These are phyloP conservation scores for Xylaria sp. DNA, from an alignment of 2,329 filamentous ascomycete genomes.

Conservation along the genomic window DNA sequence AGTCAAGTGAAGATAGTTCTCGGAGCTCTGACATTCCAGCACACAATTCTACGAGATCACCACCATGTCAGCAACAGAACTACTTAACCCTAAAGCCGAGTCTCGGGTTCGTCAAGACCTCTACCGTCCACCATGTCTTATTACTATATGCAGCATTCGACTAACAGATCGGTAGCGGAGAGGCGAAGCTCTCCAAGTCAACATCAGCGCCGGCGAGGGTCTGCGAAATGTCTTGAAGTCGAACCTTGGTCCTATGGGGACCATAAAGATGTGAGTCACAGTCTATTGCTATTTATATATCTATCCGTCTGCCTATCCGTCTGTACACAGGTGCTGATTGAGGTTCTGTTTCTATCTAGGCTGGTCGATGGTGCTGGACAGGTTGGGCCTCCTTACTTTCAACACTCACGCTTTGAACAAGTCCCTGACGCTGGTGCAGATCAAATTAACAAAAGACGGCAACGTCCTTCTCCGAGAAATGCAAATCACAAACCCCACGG, in stretches of 20 bases:
- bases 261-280: conserved; percentile 84
- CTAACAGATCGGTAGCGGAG: conserved; percentile 72
- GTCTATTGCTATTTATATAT: background rate
- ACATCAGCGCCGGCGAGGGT: conserved; percentile 96
- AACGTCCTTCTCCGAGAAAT: conserved; percentile 83
- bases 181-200: conserved; percentile 95
- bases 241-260: conserved; percentile 92
- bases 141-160: conserved; percentile 7
- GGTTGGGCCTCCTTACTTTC: conserved; percentile 56
- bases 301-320: background rate
- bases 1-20: background rate
- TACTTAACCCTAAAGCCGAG: conserved; percentile 98
- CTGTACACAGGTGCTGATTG: background rate
- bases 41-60: background rate
- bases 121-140: background rate
- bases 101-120: conserved; percentile 72
- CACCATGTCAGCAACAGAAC: conserved; percentile 93
- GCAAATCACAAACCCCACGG: conserved; percentile 99
- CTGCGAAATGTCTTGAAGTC: conserved; percentile 94
- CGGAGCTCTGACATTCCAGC: background rate
- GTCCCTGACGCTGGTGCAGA: conserved; percentile 61
- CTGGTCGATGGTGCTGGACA: conserved; percentile 76
- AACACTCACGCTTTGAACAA: background rate
- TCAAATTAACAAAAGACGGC: conserved; percentile 99
- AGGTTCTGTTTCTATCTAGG: conserved; percentile 49